Conservation (phyloP, 78 protist genomes). For the Protostelium mycophagum region DNA sequence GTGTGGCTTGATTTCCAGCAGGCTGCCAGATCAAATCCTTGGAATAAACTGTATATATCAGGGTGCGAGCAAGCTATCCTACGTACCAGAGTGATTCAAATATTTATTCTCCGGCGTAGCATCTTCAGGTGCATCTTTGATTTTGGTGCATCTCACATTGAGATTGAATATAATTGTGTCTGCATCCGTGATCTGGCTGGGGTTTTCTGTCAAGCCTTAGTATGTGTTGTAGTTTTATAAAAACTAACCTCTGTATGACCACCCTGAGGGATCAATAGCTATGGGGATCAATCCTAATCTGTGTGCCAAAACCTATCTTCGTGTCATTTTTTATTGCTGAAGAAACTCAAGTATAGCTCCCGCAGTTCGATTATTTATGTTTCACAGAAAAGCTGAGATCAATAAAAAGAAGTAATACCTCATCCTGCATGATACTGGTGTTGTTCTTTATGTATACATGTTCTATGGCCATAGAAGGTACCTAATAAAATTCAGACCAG, state of each 20-base stretch:
- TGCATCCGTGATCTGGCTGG: slow-evolving; percentile 26
- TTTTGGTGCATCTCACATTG: slow-evolving; percentile 51
- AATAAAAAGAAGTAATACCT: slow-evolving; percentile 63
- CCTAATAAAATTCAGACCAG: neutral
- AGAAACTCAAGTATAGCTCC: neutral
- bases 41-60: slow-evolving; percentile 26
- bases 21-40: slow-evolving; percentile 84
- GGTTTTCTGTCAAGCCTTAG: neutral
- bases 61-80: slow-evolving; percentile 1
- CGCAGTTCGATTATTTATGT: too few relatives aligned
- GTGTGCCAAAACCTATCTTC: slow-evolving; percentile 46
- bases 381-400: neutral
- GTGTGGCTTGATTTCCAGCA: slow-evolving; percentile 58
- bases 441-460: slow-evolving; percentile 74
- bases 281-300: slow-evolving; percentile 87
- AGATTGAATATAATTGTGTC: slow-evolving; percentile 55
- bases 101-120: neutral
- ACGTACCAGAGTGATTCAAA: neutral
- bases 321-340: neutral
- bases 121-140: slow-evolving; percentile 11
- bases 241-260: slow-evolving; percentile 35
- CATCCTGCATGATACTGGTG: slow-evolving; percentile 90
- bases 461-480: slow-evolving; percentile 95
- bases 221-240: slow-evolving; percentile 4
- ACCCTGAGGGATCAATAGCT: slow-evolving; percentile 71